These are phyloP conservation scores for Trichosanthes truncata DNA, from an alignment of 306 rosid genomes.

Conservation along the genomic window DNA sequence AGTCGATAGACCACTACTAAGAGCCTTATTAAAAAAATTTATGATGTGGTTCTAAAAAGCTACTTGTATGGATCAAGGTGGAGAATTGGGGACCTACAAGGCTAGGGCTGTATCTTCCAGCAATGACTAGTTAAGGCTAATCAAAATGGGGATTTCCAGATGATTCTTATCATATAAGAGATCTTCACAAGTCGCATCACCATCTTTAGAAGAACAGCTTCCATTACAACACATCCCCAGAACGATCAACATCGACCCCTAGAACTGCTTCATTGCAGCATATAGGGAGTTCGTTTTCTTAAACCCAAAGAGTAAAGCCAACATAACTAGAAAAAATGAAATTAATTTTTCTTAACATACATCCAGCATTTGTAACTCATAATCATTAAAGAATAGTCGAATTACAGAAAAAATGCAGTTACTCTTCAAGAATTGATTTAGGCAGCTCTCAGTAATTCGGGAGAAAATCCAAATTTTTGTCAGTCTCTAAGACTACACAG, in stretches of 20 bases:
- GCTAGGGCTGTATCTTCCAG: background rate
- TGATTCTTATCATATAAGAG: background rate
- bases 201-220: background rate
- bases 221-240: background rate
- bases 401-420: constrained; percentile 1
- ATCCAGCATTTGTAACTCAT: background rate
- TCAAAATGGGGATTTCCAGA: background rate
- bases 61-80: background rate
- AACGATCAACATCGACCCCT: background rate
- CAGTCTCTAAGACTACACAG: background rate
- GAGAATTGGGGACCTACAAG: background rate
- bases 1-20: background rate
- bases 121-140: background rate
- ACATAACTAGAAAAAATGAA: background rate
- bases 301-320: background rate
- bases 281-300: too few species aligned
- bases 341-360: background rate
- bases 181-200: background rate
- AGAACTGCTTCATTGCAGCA: background rate
- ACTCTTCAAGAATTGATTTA: background rate
- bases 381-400: background rate
- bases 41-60: background rate
- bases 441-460: background rate
- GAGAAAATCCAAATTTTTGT: background rate
- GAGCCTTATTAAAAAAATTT: background rate